Conservation (phyloP, 345 rosid species). For the Dovyalis caffra region DNA sequence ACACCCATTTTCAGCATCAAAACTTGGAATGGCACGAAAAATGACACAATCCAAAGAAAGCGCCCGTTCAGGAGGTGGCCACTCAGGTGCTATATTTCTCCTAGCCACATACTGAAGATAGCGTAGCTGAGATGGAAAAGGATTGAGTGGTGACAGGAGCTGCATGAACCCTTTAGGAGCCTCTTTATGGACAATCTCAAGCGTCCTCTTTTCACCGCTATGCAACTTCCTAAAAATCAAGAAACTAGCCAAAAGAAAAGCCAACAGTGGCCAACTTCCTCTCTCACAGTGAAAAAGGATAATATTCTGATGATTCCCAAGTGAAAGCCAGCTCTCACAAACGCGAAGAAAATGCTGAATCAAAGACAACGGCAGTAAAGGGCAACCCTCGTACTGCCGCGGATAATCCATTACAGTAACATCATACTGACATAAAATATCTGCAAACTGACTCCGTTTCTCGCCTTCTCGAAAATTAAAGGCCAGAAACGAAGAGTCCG, state of each 20-base stretch:
- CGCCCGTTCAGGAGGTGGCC: constrained; percentile 98
- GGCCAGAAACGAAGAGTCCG: constrained; percentile 75
- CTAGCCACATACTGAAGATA: constrained; percentile 93
- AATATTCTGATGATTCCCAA: constrained; percentile 68
- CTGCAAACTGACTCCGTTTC: constrained; percentile 68
- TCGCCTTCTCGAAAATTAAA: constrained; percentile 92
- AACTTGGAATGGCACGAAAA: constrained; percentile 86
- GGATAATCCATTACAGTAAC: constrained; percentile 90
- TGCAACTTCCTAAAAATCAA: constrained; percentile 79
- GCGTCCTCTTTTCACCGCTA: constrained; percentile 78
- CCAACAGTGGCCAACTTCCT: constrained; percentile 97
- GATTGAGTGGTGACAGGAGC: constrained; percentile 91
- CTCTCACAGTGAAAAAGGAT: constrained; percentile 90
- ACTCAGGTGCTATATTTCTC: constrained; percentile 79
- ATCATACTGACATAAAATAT: constrained; percentile 68
- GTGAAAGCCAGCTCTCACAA: constrained; percentile 84
- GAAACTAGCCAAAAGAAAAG: constrained; percentile 77
- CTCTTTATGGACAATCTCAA: constrained; percentile 86
- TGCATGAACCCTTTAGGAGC: constrained; percentile 93
- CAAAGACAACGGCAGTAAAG: constrained; percentile 77
- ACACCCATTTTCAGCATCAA: constrained; percentile 87
- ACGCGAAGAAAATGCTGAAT: constrained; percentile 88
- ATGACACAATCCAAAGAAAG: constrained; percentile 91
- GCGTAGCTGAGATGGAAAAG: constrained; percentile 93
- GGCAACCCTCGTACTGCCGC: constrained; percentile 93